phyloP scores from a whole-genome alignment of 352 stramenopile species.

The Elongisporangium prolatum region DNA sequence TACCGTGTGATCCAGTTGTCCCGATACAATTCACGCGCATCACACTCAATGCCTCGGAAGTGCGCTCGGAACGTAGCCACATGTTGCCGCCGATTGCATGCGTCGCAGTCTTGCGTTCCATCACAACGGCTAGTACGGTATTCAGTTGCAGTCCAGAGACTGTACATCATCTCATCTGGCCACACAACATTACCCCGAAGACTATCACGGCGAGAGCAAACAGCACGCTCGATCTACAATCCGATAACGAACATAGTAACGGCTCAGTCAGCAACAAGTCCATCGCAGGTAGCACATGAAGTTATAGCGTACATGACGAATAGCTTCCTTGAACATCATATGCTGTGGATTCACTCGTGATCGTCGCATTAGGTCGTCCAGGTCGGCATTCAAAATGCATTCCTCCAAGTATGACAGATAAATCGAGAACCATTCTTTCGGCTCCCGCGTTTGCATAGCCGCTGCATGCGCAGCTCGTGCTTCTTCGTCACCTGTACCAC shows the following conservation, averaged over 20 bases:
- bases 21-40: constrained; percentile 63
- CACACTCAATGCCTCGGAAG: constrained; percentile 52
- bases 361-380: constrained; percentile 58
- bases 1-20: constrained; percentile 62
- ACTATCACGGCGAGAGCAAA: constrained; percentile 68
- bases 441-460: constrained; percentile 37
- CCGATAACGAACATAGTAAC: neutral
- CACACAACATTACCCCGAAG: constrained; percentile 65
- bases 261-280: constrained; percentile 2
- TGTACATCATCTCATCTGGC: constrained; percentile 61
- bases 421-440: constrained; percentile 78
- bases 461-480: constrained; percentile 23
- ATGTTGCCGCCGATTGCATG: constrained; percentile 70
- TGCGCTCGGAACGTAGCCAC: constrained; percentile 48
- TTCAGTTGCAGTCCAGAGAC: constrained; percentile 33
- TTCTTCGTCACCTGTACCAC: constrained; percentile 18
- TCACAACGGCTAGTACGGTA: constrained; percentile 29
- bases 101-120: constrained; percentile 51
- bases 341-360: constrained; percentile 27
- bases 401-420: constrained; percentile 82
- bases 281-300: neutral
- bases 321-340: constrained; percentile 47
- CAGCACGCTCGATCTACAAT: constrained; percentile 59
- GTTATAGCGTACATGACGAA: constrained; percentile 44
- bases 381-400: constrained; percentile 47